A percentile compares a stretch with the other conserved stretches of the same genome.
Conservation (phyloP, 495 filamentous ascomycete species). For the Trichoderma asperelloides region DNA sequence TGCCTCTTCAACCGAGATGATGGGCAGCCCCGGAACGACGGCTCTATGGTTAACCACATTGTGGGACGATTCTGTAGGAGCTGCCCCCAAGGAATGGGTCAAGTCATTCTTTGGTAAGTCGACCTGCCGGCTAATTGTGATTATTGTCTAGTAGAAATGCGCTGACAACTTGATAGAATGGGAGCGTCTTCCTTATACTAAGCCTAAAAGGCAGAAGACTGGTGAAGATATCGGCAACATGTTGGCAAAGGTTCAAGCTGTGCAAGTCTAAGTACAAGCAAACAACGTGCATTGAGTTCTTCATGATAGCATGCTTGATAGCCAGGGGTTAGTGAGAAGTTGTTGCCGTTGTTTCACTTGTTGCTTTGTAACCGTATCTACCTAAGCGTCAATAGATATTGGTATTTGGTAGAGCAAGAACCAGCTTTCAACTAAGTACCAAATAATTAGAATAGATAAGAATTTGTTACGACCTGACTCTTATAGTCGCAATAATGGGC, state of each 20-base stretch:
- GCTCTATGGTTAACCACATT: constrained; percentile 14
- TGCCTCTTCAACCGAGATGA: constrained; percentile 6
- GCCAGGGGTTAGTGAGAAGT: too few relatives aligned
- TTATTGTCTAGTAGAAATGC: neutral
- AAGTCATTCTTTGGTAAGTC: constrained; percentile 12
- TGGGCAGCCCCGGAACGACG: constrained; percentile 11
- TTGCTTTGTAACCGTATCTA: too few relatives aligned
- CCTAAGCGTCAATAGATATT: too few relatives aligned
- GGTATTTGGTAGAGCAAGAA: too few relatives aligned
- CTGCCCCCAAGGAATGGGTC: constrained; percentile 11
- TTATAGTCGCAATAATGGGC: too few relatives aligned
- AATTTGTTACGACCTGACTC: too few relatives aligned
- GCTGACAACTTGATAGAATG: neutral
- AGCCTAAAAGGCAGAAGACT: neutral
- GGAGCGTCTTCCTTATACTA: neutral
- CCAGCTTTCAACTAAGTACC: too few relatives aligned
- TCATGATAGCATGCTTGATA: neutral
- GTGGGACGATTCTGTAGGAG: constrained; percentile 8
- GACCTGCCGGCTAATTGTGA: neutral
- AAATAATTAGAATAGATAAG: too few relatives aligned
- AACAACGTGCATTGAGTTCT: neutral
- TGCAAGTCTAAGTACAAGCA: neutral
- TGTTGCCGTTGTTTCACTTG: too few relatives aligned
- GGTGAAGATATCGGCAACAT: neutral
- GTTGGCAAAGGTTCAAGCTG: neutral